These are phyloP conservation scores for Rhizophora apiculata DNA, from an alignment of 345 rosid species.

Conservation along the genomic window DNA sequence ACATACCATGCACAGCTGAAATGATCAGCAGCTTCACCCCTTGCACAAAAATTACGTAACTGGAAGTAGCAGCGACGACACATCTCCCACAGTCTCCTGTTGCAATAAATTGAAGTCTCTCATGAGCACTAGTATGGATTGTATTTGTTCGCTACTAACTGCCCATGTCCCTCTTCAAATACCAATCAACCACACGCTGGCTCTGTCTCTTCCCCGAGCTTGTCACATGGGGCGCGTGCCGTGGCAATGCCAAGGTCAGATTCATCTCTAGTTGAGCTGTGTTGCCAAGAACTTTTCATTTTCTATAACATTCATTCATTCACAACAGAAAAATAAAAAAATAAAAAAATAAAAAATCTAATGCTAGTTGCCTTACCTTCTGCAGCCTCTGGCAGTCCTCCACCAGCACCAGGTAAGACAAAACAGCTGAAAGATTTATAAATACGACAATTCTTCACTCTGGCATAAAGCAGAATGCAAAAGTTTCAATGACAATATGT, in stretches of 20 bases:
- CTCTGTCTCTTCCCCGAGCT: slow-evolving; percentile 64
- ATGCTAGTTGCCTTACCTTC: slow-evolving; percentile 1
- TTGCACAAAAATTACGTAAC: slow-evolving; percentile 71
- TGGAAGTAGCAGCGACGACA: slow-evolving; percentile 59
- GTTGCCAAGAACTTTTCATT: not conserved
- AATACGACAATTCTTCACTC: not conserved
- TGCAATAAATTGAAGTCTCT: slow-evolving; percentile 57
- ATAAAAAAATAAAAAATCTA: not conserved
- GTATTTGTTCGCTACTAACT: slow-evolving; percentile 63
- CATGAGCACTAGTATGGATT: slow-evolving; percentile 46
- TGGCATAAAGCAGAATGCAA: not conserved
- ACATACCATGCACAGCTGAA: slow-evolving; percentile 72
- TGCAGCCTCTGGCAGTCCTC: slow-evolving; percentile 72
- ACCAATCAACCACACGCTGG: slow-evolving; percentile 57
- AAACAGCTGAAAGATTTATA: not conserved
- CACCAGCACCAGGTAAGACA: slow-evolving; percentile 75
- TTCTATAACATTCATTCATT: not conserved
- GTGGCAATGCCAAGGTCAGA: slow-evolving; percentile 64
- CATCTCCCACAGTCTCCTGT: slow-evolving; percentile 58
- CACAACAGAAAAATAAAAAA: too few relatives aligned
- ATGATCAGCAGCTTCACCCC: slow-evolving; percentile 80
- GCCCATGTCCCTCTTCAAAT: slow-evolving; percentile 75
- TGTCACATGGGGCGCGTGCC: slow-evolving; percentile 67
- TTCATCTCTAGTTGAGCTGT: not conserved
- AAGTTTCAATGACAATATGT: too few relatives aligned